A percentile compares a stretch with the other conserved stretches of the same genome.
These are phyloP conservation scores for Ganoderma meredithae DNA, from an alignment of 1,284 basidiomycete genomes.

Conservation along the genomic window DNA sequence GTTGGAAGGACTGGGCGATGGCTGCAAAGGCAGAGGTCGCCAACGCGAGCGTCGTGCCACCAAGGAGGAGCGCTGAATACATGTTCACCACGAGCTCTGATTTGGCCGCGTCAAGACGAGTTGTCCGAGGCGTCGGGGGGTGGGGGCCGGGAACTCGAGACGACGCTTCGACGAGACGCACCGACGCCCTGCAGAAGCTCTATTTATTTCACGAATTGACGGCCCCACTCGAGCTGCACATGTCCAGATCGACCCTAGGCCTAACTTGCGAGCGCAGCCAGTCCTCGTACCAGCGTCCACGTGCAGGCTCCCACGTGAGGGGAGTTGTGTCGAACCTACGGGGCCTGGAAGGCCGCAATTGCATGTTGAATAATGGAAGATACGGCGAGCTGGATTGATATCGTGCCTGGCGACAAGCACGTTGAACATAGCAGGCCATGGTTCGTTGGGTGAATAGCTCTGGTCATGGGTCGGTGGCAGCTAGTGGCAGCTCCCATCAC, in stretches of 20 bases:
- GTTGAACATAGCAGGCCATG: background rate
- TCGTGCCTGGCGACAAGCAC: background rate
- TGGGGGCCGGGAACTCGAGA: background rate
- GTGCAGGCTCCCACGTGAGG: no score
- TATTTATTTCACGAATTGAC: background rate
- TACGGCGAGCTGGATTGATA: background rate
- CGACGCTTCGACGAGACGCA: background rate
- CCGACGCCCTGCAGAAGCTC: background rate
- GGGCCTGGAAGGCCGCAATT: background rate
- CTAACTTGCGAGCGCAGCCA: no score
- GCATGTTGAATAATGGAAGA: background rate
- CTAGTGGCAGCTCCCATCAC: background rate
- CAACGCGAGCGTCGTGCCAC: slow-evolving; percentile 21
- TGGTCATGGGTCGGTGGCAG: background rate
- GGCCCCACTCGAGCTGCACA: background rate
- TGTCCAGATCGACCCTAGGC: background rate
- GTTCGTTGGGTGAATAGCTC: background rate
- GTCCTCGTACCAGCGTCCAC: no score
- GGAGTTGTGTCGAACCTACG: no score
- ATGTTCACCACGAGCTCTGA: background rate
- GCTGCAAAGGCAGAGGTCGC: slow-evolving; percentile 37
- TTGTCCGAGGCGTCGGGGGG: background rate
- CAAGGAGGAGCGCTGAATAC: background rate
- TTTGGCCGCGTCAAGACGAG: background rate
- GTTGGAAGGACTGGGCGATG: slow-evolving; percentile 46